A percentile compares a stretch with the other conserved stretches of the same genome.
These are phyloP conservation scores for Spatholobus suberectus DNA, from an alignment of 306 rosid genomes.

Conservation along the genomic window DNA sequence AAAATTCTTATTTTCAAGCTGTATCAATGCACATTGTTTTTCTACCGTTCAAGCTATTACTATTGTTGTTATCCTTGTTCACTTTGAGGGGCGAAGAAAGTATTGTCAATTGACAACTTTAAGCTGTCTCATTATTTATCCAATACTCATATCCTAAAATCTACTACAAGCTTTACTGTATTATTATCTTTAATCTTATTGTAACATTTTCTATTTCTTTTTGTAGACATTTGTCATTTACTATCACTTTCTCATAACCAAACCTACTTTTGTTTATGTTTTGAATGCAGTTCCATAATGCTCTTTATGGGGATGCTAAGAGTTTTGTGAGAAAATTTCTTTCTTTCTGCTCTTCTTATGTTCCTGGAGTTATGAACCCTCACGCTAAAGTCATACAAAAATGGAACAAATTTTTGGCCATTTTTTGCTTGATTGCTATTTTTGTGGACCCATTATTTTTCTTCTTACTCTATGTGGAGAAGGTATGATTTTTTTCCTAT, in stretches of 20 bases:
- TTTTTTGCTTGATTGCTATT: slow-evolving; percentile 69
- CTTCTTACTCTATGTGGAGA: slow-evolving; percentile 56
- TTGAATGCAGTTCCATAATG: slow-evolving; percentile 66
- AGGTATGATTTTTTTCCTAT: slow-evolving; percentile 52
- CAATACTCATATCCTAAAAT: not conserved
- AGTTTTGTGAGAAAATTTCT: slow-evolving; percentile 67
- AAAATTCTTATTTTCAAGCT: slow-evolving; percentile 7
- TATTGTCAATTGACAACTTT: slow-evolving; percentile 10
- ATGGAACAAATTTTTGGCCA: slow-evolving; percentile 79
- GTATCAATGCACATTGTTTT: slow-evolving; percentile 3
- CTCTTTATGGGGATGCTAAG: slow-evolving; percentile 84
- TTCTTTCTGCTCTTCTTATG: slow-evolving; percentile 54
- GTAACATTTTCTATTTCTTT: slow-evolving; percentile 24
- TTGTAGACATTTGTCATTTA: not conserved
- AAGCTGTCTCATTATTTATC: slow-evolving; percentile 10
- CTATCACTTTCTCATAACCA: slow-evolving; percentile 10
- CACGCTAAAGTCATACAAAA: slow-evolving; percentile 69
- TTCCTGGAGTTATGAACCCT: slow-evolving; percentile 87
- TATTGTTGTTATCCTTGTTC: not conserved
- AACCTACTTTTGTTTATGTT: not conserved
- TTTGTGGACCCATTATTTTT: slow-evolving; percentile 90
- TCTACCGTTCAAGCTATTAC: not conserved
- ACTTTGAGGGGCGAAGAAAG: not conserved
- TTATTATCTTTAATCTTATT: slow-evolving; percentile 26
- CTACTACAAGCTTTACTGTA: not conserved